Evolutionary conservation across 192 early-diverging fungal species (phyloP).

Genomic region (Coemansia asiatica): DNA sequence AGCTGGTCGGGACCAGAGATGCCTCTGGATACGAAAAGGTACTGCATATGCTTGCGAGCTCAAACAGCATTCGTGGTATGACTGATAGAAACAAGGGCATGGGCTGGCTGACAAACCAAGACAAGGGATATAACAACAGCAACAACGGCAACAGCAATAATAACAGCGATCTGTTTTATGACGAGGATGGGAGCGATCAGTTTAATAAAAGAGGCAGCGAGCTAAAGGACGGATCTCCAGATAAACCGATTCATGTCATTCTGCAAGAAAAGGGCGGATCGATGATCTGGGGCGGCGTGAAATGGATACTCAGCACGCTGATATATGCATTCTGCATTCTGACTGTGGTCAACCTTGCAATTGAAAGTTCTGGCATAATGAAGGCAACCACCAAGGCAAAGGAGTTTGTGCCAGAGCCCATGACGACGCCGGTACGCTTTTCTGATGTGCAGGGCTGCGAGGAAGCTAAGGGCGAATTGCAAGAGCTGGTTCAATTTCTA

Average conservation of each 20-base stretch:
- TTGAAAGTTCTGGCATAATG: constrained; percentile 71
- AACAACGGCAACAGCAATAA: constrained; percentile 7
- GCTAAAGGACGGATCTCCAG: constrained; percentile 17
- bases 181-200: constrained; percentile 17
- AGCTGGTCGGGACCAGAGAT: constrained; percentile 31
- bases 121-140: background rate
- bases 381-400: constrained; percentile 54
- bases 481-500: constrained; percentile 94
- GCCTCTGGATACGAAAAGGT: constrained; percentile 38
- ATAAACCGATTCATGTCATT: constrained; percentile 40
- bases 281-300: constrained; percentile 30
- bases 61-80: constrained; percentile 8
- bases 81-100: constrained; percentile 3
- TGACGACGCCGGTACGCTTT: constrained; percentile 67
- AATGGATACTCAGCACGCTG: constrained; percentile 43
- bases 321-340: constrained; percentile 67
- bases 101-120: constrained; percentile 6
- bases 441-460: constrained; percentile 96
- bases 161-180: constrained; percentile 19
- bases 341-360: constrained; percentile 63
- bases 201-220: constrained; percentile 2
- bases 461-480: constrained; percentile 96
- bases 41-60: constrained; percentile 43
- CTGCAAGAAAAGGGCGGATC: constrained; percentile 34
- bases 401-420: constrained; percentile 37